Evolutionary conservation across 176 grass and related monocot species (phyloP), one percentile per base, ranked within the genome.

Genomic region (Canna indica): DNA sequence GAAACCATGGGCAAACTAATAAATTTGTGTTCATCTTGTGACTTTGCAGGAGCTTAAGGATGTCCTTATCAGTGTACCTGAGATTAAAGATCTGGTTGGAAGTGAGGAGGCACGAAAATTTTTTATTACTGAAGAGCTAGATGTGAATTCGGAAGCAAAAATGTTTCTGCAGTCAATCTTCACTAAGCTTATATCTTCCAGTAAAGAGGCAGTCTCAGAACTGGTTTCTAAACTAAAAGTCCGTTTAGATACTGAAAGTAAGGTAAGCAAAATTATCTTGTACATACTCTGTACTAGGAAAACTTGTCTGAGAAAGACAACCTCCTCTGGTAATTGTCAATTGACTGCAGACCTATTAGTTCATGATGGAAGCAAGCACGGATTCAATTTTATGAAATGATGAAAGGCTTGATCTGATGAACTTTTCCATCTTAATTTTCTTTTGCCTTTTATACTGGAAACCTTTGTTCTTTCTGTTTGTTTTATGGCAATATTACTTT

Each of bases 161-260:
- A 60, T 26, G 28, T 57, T 35, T 80, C 71, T 96, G 30, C 68
- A 76, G 30, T 86, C 85, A 71, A 78, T 84, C 29, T 91, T 96
- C 47, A 76, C 78, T 66, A 91, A 83, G 76, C 76, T 96, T 65
- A 96, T 91, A 88, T 84, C 54, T 62, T 81, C 85, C 22, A 91
- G 38, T 80, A 85, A 86, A 64, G 91, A 82, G 16, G 36, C 50
- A 64, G 78, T 91, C 76, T 88, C 85, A 10, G 62, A 84, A 81
- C 30, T 85, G 57, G 53, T 91, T 16, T 60, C 52, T n/a, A 91
- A 86, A 70, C 56, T 96, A 66, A 88, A 78, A 72, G 60, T 1
- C 56, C 88, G 88, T 25, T 62, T 96, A 28, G 74, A 81, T 73
- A 56, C 22, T 64, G 88, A 96, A 67, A 91, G 71, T 77, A 84